These are phyloP conservation scores for Auricularia auricula-judae DNA, from an alignment of 768 basidiomycete species.

Conservation along the genomic window DNA sequence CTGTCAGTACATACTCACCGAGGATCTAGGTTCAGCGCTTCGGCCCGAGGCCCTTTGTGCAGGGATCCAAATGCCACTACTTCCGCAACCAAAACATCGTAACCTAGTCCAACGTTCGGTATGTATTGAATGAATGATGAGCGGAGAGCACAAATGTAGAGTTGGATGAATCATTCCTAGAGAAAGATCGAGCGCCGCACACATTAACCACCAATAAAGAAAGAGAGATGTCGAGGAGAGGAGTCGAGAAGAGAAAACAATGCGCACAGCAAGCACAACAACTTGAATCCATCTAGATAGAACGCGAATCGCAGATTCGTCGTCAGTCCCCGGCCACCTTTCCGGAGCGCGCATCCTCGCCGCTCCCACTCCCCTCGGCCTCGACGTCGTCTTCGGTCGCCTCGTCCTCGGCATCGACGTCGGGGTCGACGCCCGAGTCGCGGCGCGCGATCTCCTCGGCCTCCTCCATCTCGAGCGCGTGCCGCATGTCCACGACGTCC, in stretches of 20 bases:
- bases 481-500: slow-evolving; percentile 71
- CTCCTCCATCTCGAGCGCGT: slow-evolving; percentile 64
- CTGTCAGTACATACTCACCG: too few species aligned
- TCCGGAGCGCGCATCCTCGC: not conserved
- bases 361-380: slow-evolving; percentile 15
- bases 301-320: not conserved
- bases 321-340: not conserved
- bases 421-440: slow-evolving; percentile 11
- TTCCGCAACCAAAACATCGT: too few species aligned
- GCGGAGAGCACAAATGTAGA: too few species aligned
- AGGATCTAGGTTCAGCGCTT: too few species aligned
- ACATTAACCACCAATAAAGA: too few species aligned
- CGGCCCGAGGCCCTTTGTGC: too few species aligned
- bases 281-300: not conserved
- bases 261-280: not conserved
- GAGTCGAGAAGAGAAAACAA: too few species aligned
- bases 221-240: too few species aligned
- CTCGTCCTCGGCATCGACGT: not conserved
- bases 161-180: not conserved
- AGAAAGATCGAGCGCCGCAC: too few species aligned
- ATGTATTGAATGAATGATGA: too few species aligned
- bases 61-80: too few species aligned
- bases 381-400: slow-evolving; percentile 13
- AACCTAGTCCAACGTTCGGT: too few species aligned
- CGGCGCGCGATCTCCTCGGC: slow-evolving; percentile 18